Base-by-base conservation (phyloP, 805 yeast genomes). In the Wickerhamomyces xylosicus region DNA sequence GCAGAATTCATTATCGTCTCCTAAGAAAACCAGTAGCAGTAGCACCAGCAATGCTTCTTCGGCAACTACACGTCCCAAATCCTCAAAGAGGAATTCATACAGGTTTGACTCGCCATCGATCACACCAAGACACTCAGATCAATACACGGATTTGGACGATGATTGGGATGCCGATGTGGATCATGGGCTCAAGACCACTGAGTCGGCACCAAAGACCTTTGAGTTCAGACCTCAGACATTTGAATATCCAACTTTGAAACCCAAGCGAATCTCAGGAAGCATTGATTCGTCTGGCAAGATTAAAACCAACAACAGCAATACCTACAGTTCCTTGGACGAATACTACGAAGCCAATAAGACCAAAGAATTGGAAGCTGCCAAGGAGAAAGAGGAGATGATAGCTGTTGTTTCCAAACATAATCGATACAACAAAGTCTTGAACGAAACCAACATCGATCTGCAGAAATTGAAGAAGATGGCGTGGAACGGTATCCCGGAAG, bases 401-500 rank as follows among this genome's bases (percentile, higher is more conserved):
- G 77, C 83, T 28, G 63, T 73, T 31, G 67, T 76, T 35, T 68
- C 79, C 15, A 70, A 85, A 40, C 78, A 80, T 49, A 63, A 70
- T 36, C 77, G 77, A 56, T 86, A 87, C 57, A 80, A 79, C 39
- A 66, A 67, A 22, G 67, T 85, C 3, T 59, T 90, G 27, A 66
- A 65, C 31, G 64, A 67, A 16, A 57, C 67, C 9, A 66, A 65
- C 15, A 61, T 89, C 29, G 84, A 85, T 47, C 57, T 85, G 42
- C 69, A 67, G 36, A 87, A 79, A 37, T 66, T 92, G 39, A 71
- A 85, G 45, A 77, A 82, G 53, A 69, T 87, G 37, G 74, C 96
- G 15, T 92, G 98, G 97, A 83, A 89, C 50, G 98, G 99, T 2
- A 74, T 92, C 5, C 97, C 98, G 0, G 63, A 71, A 11, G 79